Conservation (phyloP, 1,139 yeast species). For the Magnusiomyces paraingens region DNA sequence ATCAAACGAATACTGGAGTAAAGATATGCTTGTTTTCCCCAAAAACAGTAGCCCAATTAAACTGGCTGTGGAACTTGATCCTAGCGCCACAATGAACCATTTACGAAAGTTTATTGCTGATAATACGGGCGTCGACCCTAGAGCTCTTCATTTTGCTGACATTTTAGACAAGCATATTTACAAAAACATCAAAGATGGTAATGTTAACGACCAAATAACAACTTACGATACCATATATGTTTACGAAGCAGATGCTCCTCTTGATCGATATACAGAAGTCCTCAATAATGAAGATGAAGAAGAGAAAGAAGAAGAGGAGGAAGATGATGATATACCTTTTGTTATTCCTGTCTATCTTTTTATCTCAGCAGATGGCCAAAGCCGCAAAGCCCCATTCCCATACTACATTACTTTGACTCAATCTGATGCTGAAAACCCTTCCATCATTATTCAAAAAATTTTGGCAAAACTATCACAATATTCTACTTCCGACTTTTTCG, state of each 20-base stretch:
- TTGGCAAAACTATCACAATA: conserved; percentile 10
- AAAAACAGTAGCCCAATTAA: conserved; percentile 43
- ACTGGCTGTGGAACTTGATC: conserved; percentile 66
- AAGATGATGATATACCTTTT: conserved; percentile 36
- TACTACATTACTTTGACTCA: conserved; percentile 55
- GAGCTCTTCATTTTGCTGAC: conserved; percentile 57
- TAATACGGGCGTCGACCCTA: conserved; percentile 19
- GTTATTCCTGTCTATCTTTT: conserved; percentile 67
- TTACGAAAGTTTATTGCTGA: conserved; percentile 55
- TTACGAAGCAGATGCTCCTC: conserved; percentile 16
- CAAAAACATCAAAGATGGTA: conserved; percentile 53
- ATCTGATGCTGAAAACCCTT: conserved; percentile 47
- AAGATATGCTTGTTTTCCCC: conserved; percentile 57
- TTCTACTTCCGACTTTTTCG: background rate
- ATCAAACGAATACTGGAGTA: conserved; percentile 66
- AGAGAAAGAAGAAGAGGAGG: conserved; percentile 5
- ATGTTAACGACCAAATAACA: conserved; percentile 62
- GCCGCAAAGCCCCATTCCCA: conserved; percentile 40
- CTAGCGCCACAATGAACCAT: conserved; percentile 59
- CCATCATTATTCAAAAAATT: conserved; percentile 50
- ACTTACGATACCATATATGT: conserved; percentile 47
- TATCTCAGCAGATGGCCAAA: conserved; percentile 19
- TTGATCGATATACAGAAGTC: conserved; percentile 8
- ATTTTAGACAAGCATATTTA: conserved; percentile 64
- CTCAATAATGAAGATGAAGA: too few species aligned